Conservation (phyloP, 306 rosid genomes). For the Sophora flavescens region DNA sequence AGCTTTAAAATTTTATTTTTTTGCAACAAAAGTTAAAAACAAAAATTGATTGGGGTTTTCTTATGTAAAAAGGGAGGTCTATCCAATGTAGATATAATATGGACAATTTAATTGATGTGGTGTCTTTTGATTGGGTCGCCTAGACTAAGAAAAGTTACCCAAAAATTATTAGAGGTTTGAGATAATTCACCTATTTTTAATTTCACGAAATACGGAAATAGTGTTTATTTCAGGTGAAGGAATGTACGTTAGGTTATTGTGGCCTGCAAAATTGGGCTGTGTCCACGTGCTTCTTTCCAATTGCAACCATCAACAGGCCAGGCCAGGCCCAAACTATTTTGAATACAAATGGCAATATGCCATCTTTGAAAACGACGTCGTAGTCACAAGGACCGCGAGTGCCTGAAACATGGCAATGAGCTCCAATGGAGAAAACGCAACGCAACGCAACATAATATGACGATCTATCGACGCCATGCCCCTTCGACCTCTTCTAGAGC, state of each 20-base stretch:
- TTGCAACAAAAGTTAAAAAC: too few species aligned
- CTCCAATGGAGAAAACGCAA: constrained; percentile 24
- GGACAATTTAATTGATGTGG: too few species aligned
- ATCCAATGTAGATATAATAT: too few species aligned
- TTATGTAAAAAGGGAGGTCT: too few species aligned
- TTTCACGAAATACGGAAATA: too few species aligned
- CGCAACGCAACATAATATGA: not conserved
- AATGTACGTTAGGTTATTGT: not conserved
- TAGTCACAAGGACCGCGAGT: not conserved
- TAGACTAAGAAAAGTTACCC: too few species aligned
- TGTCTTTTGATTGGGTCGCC: too few species aligned
- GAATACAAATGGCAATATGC: not conserved
- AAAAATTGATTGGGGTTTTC: too few species aligned
- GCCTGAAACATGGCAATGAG: constrained; percentile 12
- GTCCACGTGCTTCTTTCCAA: not conserved
- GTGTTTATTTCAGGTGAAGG: too few species aligned
- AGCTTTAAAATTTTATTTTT: too few species aligned
- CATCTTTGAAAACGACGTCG: constrained; percentile 5
- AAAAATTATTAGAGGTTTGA: too few species aligned
- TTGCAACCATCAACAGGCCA: not conserved
- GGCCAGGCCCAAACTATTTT: not conserved
- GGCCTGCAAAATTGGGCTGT: not conserved
- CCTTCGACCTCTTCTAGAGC: constrained; percentile 58
- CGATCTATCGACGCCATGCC: constrained; percentile 30
- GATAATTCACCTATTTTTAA: too few species aligned